Evolutionary conservation across 2,329 filamentous ascomycete genomes (phyloP), one percentile per base, ranked within the genome.

Genomic region (Scortechinia acanthostroma): DNA sequence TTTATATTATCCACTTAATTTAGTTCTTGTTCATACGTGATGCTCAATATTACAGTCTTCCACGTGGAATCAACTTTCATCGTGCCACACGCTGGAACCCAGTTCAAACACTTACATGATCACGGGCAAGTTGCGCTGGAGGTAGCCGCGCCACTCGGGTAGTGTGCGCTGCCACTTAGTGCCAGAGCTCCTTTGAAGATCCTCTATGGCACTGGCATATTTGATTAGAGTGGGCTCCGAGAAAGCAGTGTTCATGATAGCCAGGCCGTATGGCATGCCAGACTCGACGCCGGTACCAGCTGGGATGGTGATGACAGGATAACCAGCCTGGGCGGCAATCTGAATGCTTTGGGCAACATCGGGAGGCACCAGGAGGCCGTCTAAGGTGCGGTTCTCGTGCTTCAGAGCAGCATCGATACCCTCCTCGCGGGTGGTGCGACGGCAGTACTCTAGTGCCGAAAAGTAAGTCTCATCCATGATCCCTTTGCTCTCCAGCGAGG

Each of bases 321-420:
- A 83, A 0, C 77, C 76, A 25, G 78, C 78, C 57, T 82, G 75
- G 2, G 79, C 78, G 2, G 76, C 75, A 45, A 80, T 69, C 57
- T 78, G 71, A 47, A 73, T 72, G 2, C 70, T 70, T 54, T 79
- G 75, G 0, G 66, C 77, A 3, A 77, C 74, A 56, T 79, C 73
- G 0, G 76, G 65, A 13, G 78, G 77, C 1, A 77, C 74, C 2
- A 83, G 62, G 2, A 83, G 58, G 2, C 66, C 77, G 50, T 74
- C 70, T 1, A 82, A 59, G 5, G 6, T 56, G 50, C 2, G 52
- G 2, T 61, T 60, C 13, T 60, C 52, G 37, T 65, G 55, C 21
- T 57, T 57, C 3, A 82, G 58, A 19, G 77, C 77, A 2, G 71
- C 74, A 49, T 83, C 79, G 35, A 83, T 81, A 3, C 77, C 78